Percentiles rank a stretch among this genome's conserved stretches.
Conservation (phyloP, 2,329 filamentous ascomycete species). For the Plectosphaerella sp. region DNA sequence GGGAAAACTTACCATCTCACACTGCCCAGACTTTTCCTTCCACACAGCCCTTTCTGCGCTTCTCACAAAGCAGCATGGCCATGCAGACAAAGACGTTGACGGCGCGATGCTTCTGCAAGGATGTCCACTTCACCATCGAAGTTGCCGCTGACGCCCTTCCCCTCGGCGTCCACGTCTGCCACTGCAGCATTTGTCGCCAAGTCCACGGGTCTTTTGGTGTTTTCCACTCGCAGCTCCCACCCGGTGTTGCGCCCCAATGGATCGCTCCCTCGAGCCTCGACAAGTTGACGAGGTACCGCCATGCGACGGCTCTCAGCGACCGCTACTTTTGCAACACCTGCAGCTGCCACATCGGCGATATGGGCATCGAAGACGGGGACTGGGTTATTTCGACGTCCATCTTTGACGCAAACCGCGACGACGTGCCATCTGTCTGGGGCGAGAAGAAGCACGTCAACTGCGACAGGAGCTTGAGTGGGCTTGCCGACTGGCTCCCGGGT, state of each 20-base stretch:
- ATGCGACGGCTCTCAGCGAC: slow-evolving; percentile 19
- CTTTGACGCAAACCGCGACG: slow-evolving; percentile 24
- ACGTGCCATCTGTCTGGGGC: slow-evolving; percentile 27
- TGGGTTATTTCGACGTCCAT: slow-evolving; percentile 37
- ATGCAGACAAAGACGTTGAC: slow-evolving; percentile 29
- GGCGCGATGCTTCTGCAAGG: slow-evolving; percentile 40
- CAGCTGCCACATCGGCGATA: slow-evolving; percentile 38
- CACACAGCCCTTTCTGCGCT: too few species aligned
- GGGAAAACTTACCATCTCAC: too few species aligned
- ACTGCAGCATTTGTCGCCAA: slow-evolving; percentile 40
- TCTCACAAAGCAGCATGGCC: neutral
- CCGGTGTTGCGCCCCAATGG: slow-evolving; percentile 29
- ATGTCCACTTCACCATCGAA: slow-evolving; percentile 35
- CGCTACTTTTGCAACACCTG: slow-evolving; percentile 42
- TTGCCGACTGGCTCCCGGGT: slow-evolving; percentile 28
- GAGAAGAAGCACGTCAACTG: slow-evolving; percentile 30
- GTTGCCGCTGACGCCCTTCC: slow-evolving; percentile 32
- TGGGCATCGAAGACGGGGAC: slow-evolving; percentile 21
- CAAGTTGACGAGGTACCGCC: slow-evolving; percentile 31
- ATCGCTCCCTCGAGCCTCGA: slow-evolving; percentile 30
- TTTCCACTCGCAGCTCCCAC: slow-evolving; percentile 34
- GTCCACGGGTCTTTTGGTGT: slow-evolving; percentile 34
- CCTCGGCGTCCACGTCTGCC: slow-evolving; percentile 36
- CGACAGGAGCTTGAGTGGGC: slow-evolving; percentile 28
- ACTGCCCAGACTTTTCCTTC: too few species aligned